phyloP scores from a whole-genome alignment of 352 stramenopile species.

The Elongisporangium undulatum region DNA sequence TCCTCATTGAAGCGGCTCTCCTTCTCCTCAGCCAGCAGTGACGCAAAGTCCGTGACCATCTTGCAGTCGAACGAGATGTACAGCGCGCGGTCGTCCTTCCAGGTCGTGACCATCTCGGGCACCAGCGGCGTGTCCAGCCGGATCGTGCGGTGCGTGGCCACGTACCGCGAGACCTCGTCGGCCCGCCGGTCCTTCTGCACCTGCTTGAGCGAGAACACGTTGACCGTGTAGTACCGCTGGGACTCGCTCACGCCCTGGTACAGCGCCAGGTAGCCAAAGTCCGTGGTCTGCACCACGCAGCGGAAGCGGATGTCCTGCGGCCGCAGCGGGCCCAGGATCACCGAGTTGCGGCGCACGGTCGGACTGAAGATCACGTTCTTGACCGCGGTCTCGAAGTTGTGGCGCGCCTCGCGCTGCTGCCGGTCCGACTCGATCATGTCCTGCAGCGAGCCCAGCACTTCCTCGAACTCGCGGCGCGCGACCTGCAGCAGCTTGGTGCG shows the following conservation, averaged over 20 bases:
- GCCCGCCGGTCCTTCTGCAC: slow-evolving; percentile 63
- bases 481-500: slow-evolving; percentile 88
- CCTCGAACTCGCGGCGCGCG: slow-evolving; percentile 94
- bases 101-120: slow-evolving; percentile 66
- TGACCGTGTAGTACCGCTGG: slow-evolving; percentile 70
- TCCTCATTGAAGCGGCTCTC: slow-evolving; percentile 48
- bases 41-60: slow-evolving; percentile 65
- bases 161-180: slow-evolving; percentile 67
- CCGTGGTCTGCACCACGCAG: slow-evolving; percentile 65
- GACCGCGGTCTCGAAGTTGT: slow-evolving; percentile 81
- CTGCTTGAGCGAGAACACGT: slow-evolving; percentile 72
- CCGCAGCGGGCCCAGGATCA: slow-evolving; percentile 36
- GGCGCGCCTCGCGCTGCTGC: slow-evolving; percentile 67
- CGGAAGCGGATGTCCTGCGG: slow-evolving; percentile 67
- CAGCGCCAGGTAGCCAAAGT: slow-evolving; percentile 67
- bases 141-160: slow-evolving; percentile 63
- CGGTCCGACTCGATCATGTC: slow-evolving; percentile 87
- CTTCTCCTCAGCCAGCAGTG: slow-evolving; percentile 57
- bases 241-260: slow-evolving; percentile 63
- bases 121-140: slow-evolving; percentile 65
- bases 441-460: slow-evolving; percentile 92
- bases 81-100: slow-evolving; percentile 77
- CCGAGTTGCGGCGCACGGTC: slow-evolving; percentile 40
- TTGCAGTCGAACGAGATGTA: slow-evolving; percentile 73
- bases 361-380: slow-evolving; percentile 81